These are phyloP conservation scores for Botrytis byssoidea DNA, from an alignment of 2,329 filamentous ascomycete species.

Conservation along the genomic window DNA sequence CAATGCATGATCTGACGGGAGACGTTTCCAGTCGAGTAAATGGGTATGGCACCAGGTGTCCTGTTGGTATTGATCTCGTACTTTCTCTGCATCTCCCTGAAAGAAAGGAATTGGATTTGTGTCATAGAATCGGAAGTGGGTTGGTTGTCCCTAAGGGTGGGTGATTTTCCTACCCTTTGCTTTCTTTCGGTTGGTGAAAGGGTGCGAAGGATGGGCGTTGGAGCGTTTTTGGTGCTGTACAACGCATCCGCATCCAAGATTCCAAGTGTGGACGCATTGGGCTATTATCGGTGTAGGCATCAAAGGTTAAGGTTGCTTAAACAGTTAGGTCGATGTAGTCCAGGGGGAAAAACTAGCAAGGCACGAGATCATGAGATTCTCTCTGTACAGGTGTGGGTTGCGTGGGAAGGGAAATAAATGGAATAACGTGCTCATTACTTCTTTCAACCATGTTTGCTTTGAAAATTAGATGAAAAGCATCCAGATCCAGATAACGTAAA, in stretches of 20 bases:
- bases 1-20: background rate
- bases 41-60: background rate
- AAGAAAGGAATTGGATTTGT: constrained; percentile 8
- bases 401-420: background rate
- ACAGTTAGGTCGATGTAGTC: background rate
- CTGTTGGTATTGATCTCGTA: background rate
- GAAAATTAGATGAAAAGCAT: background rate
- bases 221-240: constrained; percentile 8
- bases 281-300: constrained; percentile 8
- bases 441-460: background rate
- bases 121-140: constrained; percentile 12
- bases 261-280: constrained; percentile 1
- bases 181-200: constrained; percentile 11
- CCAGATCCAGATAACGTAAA: constrained; percentile 9
- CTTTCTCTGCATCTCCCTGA: background rate
- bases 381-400: background rate
- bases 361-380: constrained; percentile 15
- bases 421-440: constrained; percentile 1
- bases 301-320: constrained; percentile 2
- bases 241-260: constrained; percentile 10
- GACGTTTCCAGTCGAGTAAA: constrained; percentile 1
- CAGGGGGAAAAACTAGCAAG: constrained; percentile 18
- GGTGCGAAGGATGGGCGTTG: constrained; percentile 5
- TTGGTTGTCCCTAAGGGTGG: background rate
- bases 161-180: background rate